phyloP scores from a whole-genome alignment of 352 stramenopile species.

The Phytophthora podocarpi region DNA sequence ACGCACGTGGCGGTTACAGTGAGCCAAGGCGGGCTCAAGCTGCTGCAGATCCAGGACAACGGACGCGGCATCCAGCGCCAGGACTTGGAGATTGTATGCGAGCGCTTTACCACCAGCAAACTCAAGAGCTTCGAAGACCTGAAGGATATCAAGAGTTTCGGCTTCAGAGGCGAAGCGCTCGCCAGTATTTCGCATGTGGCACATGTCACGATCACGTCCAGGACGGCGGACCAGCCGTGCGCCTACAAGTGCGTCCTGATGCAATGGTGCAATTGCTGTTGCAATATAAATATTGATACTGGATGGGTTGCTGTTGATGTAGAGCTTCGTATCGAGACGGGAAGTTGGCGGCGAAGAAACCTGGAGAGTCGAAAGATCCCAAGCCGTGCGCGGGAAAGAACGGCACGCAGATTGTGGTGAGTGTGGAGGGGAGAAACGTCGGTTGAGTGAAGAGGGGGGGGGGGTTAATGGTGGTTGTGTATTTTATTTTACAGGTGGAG shows the following conservation, averaged over 20 bases:
- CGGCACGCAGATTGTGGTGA: slow-evolving; percentile 78
- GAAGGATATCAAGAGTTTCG: slow-evolving; percentile 94
- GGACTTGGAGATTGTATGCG: slow-evolving; percentile 96
- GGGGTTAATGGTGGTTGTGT: neutral
- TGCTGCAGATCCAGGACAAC: slow-evolving; percentile 96
- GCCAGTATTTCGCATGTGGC: slow-evolving; percentile 97
- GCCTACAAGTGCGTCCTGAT: slow-evolving; percentile 73
- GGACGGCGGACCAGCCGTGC: slow-evolving; percentile 74
- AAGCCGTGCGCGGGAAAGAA: slow-evolving; percentile 80
- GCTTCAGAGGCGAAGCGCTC: slow-evolving; percentile 98
- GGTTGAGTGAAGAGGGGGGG: neutral
- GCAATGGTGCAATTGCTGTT: slow-evolving; percentile 10
- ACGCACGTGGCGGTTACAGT: slow-evolving; percentile 83
- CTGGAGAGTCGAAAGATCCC: slow-evolving; percentile 66
- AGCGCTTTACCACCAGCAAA: slow-evolving; percentile 99
- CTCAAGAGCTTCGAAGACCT: slow-evolving; percentile 96
- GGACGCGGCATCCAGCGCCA: slow-evolving; percentile 91
- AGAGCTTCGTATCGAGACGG: slow-evolving; percentile 94
- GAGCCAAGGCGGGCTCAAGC: slow-evolving; percentile 90
- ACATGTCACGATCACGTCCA: slow-evolving; percentile 91
- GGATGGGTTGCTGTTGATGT: neutral
- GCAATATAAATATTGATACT: neutral
- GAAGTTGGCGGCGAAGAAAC: slow-evolving; percentile 76
- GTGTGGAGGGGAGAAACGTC: neutral
- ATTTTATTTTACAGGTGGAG: slow-evolving; percentile 74